Evolutionary conservation across 2,329 filamentous ascomycete species (phyloP).

Genomic region (Myriosclerotinia scirpicola): DNA sequence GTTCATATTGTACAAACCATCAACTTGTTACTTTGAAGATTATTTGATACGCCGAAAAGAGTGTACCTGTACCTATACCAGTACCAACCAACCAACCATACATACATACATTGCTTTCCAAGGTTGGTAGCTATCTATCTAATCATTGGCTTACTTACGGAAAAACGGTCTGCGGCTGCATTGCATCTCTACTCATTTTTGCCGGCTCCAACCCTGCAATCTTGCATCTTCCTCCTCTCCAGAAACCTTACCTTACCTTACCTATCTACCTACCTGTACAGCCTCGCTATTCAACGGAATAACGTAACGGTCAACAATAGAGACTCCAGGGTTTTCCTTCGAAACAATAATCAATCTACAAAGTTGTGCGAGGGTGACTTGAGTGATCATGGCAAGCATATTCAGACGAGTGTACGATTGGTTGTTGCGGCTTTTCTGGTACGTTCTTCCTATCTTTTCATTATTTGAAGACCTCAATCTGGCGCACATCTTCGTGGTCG

Average conservation of each 20-base stretch:
- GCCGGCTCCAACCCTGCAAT: slow-evolving; percentile 17
- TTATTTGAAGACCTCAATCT: background rate
- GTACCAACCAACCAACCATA: too few species aligned
- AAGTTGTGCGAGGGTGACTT: slow-evolving; percentile 21
- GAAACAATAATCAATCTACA: slow-evolving; percentile 4
- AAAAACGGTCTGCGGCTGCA: slow-evolving; percentile 20
- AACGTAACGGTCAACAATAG: background rate
- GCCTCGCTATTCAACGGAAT: background rate
- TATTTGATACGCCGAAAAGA: background rate
- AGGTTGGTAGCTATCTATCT: slow-evolving; percentile 3
- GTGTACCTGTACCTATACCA: too few species aligned
- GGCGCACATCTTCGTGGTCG: slow-evolving; percentile 4
- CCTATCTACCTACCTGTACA: background rate
- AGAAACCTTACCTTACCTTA: slow-evolving; percentile 3
- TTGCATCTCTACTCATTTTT: slow-evolving; percentile 14
- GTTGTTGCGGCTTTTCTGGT: slow-evolving; percentile 98
- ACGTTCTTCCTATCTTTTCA: slow-evolving; percentile 43
- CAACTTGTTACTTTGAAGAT: background rate
- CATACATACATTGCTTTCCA: too few species aligned
- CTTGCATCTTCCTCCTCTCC: slow-evolving; percentile 8
- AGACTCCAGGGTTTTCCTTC: background rate
- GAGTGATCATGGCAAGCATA: slow-evolving; percentile 75
- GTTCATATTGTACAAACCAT: slow-evolving; percentile 6
- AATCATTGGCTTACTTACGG: slow-evolving; percentile 16
- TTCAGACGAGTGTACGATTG: slow-evolving; percentile 97